Evolutionary conservation across 2,329 filamentous ascomycete species (phyloP), one percentile per base, ranked within the genome.

Genomic region (Chaetoscypha palmicola): DNA sequence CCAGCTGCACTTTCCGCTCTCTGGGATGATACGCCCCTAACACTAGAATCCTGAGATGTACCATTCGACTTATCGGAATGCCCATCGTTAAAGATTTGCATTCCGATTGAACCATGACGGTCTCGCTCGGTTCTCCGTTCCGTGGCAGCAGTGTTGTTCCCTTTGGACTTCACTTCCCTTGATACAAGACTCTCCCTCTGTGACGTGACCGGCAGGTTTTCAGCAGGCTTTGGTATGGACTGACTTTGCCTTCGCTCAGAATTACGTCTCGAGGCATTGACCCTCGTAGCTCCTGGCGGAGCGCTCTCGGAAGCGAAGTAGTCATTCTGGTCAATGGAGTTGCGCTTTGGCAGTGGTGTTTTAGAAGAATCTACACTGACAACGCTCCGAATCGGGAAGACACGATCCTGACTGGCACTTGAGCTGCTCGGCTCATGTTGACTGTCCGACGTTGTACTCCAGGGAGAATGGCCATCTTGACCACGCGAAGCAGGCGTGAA

Each of bases 301-400:
- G 24, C 20, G 12, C 17, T 17, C 12, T 35, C 32, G 3, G 34
- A 14, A 16, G 47, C 43, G 23, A 54, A 55, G 34, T 58, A 58
- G 16, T 52, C 53, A 22, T 39, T 46, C 9, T 45, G 28, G 14
- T 58, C 56, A 11, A 43, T 16, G 3, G 45, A 46, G 11, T 40
- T 47, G 31, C 51, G 51, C 3, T 31, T 34, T 38, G 51, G 41
- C 5, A 47, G 26, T 38, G 57, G 52, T 10, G 56, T 58, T 23
- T 57, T 53, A 2, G 54, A 38, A 33, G 52, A 34, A 44, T 56
- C 56, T 22, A 58, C 56, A 35, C 54, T 54, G 20, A 58, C 52
- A 20, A 58, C 56, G 42, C 56, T 60, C 22, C 54, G 45, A 17
- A 60, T 58, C 7, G 58, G 58, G 35, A 56, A 60, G 2, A 60